Evolutionary conservation across 306 rosid genomes (phyloP), one percentile per base, ranked within the genome.

Genomic region (Begonia peltatifolia): DNA sequence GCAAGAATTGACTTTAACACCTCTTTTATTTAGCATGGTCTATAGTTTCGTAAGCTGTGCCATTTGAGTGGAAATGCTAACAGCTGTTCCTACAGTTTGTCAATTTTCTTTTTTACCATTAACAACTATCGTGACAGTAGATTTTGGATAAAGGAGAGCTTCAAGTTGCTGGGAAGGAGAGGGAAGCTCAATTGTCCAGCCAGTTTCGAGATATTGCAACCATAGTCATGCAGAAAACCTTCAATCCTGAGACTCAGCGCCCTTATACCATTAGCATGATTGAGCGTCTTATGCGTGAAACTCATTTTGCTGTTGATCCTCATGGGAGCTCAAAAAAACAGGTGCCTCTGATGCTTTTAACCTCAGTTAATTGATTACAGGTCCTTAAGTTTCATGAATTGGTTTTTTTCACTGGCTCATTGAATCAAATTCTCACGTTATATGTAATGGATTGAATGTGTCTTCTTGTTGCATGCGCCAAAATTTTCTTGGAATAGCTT

Each of bases 201-300:
- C 97, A 90, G 77, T 90, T 90, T 61, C 73, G 97, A 68, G 97
- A 90, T 67, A 85, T 90, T 35, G 97, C 97, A 5, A 90, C 94
- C 52, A 80, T 85, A 65, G 87, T 90, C 18, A 90, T 90, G 97
- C 83, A 90, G 64, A 90, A 90, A 65, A 90, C 97, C 16, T 90
- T 66, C 67, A 90, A 90, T 71, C 84, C 94, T 0, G 97, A 82
- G 74, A 90, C 97, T 50, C 79, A 87, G 35, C 94, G 90, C 48
- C 97, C 97, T 64, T 90, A 90, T 68, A 90, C 95, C 50, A 90
- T 90, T 56, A 83, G 78, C 71, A 80, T 90, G 97, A 85, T 90
- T 44, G 97, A 90, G 71, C 83, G 94, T 5, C 78, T 90, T 23
- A 83, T 90, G 95, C 87, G 59, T 6, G 95, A 90, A 16, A 83